These are phyloP conservation scores for Vigna trinervia DNA, from an alignment of 306 rosid species.

Conservation along the genomic window DNA sequence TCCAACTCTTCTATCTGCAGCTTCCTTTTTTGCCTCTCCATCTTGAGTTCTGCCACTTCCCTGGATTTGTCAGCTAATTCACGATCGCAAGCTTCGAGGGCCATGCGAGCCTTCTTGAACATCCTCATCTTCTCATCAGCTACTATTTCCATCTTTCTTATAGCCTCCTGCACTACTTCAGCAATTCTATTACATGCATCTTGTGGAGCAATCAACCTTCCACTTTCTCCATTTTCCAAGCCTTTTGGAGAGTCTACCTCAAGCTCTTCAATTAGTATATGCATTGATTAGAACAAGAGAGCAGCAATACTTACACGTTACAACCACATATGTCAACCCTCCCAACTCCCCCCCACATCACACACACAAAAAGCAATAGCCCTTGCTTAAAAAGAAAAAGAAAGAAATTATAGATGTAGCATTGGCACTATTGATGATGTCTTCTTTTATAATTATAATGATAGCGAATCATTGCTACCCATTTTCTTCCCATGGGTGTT, in stretches of 20 bases:
- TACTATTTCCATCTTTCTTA: slow-evolving; percentile 41
- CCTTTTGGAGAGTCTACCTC: slow-evolving; percentile 23
- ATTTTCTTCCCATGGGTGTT: not conserved
- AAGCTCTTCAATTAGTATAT: slow-evolving; percentile 15
- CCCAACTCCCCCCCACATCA: no score
- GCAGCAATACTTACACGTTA: not conserved
- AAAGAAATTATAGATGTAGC: not conserved
- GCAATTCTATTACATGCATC: slow-evolving; percentile 40
- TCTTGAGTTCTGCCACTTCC: slow-evolving; percentile 26
- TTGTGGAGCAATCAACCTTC: slow-evolving; percentile 37
- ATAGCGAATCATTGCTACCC: not conserved
- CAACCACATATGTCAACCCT: not conserved
- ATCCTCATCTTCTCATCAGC: slow-evolving; percentile 40
- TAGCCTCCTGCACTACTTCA: slow-evolving; percentile 41
- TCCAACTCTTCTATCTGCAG: slow-evolving; percentile 35
- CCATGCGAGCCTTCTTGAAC: slow-evolving; percentile 38
- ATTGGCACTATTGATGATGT: not conserved
- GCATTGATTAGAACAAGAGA: slow-evolving; percentile 4
- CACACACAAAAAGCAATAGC: not conserved
- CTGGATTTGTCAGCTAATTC: slow-evolving; percentile 28
- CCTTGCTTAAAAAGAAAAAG: not conserved
- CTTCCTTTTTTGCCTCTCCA: slow-evolving; percentile 35
- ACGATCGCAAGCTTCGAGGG: slow-evolving; percentile 23
- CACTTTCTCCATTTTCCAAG: slow-evolving; percentile 38
- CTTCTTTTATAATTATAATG: not conserved